phyloP scores from a whole-genome alignment of 257 asterid species.

The Solanum commersonii region DNA sequence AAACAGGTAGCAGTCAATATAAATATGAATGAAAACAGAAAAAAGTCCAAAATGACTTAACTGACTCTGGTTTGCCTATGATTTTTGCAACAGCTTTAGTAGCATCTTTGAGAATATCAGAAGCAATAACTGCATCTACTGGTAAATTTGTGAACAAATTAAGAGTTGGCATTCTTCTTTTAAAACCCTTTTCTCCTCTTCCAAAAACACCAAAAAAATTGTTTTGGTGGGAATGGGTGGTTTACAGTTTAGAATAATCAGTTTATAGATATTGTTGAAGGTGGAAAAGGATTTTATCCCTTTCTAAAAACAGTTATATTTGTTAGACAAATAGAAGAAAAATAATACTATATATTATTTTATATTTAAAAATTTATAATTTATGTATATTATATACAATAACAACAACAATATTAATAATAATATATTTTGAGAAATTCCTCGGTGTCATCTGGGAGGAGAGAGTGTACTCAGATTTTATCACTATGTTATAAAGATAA shows the following conservation, averaged over 20 bases:
- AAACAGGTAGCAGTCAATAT: slow-evolving; percentile 1
- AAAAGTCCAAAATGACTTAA: slow-evolving; percentile 1
- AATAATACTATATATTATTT: no score
- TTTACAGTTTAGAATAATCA: neutral
- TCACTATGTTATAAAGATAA: no score
- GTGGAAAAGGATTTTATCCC: neutral
- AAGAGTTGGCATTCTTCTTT: slow-evolving; percentile 64
- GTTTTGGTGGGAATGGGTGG: neutral
- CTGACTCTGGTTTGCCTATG: slow-evolving; percentile 92
- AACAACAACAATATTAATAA: no score
- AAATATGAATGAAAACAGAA: neutral
- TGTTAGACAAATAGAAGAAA: neutral
- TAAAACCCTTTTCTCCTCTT: neutral
- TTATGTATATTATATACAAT: neutral
- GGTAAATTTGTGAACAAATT: slow-evolving; percentile 79
- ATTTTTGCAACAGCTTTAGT: slow-evolving; percentile 90
- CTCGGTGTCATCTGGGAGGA: neutral
- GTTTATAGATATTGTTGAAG: neutral
- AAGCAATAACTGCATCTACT: slow-evolving; percentile 82
- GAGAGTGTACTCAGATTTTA: neutral
- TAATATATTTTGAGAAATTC: neutral
- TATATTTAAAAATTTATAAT: no score
- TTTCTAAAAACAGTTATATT: neutral
- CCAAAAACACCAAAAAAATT: neutral
- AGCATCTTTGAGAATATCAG: slow-evolving; percentile 90